phyloP scores from a whole-genome alignment of 352 stramenopile genomes.

The Elongisporangium anandrum region DNA sequence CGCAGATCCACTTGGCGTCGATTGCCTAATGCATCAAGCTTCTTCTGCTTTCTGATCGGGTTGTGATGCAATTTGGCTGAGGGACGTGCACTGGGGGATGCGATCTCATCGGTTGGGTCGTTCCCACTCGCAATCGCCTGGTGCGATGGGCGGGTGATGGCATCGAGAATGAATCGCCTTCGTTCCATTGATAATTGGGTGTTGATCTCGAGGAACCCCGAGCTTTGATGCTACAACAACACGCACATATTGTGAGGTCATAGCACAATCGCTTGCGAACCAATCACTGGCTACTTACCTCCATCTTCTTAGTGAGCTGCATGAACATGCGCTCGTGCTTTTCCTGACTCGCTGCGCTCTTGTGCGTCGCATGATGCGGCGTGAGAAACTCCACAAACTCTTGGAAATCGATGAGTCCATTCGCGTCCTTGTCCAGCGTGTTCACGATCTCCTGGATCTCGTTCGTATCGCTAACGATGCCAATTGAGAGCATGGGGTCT shows the following conservation, averaged over 20 bases:
- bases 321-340: conserved; percentile 72
- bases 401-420: conserved; percentile 71
- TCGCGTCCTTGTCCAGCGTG: conserved; percentile 64
- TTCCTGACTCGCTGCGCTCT: conserved; percentile 29
- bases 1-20: conserved; percentile 51
- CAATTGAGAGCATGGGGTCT: conserved; percentile 77
- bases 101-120: conserved; percentile 26
- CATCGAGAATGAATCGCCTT: conserved; percentile 62
- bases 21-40: conserved; percentile 39
- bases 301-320: conserved; percentile 77
- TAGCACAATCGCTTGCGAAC: neutral
- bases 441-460: conserved; percentile 62
- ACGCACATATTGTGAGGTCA: conserved; percentile 1
- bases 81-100: conserved; percentile 2
- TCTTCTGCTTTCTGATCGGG: conserved; percentile 24
- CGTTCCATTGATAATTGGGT: conserved; percentile 77
- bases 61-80: conserved; percentile 15
- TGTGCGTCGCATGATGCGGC: conserved; percentile 32
- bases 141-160: conserved; percentile 51
- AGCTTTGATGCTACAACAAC: conserved; percentile 49
- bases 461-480: conserved; percentile 56
- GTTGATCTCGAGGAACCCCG: conserved; percentile 69
- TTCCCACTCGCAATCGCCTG: conserved; percentile 57
- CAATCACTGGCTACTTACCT: conserved; percentile 20
- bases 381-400: conserved; percentile 79